A percentile compares a stretch with the other conserved stretches of the same genome.
These are phyloP conservation scores for Monosporozyma siamensis DNA, from an alignment of 805 yeast species.

Conservation along the genomic window DNA sequence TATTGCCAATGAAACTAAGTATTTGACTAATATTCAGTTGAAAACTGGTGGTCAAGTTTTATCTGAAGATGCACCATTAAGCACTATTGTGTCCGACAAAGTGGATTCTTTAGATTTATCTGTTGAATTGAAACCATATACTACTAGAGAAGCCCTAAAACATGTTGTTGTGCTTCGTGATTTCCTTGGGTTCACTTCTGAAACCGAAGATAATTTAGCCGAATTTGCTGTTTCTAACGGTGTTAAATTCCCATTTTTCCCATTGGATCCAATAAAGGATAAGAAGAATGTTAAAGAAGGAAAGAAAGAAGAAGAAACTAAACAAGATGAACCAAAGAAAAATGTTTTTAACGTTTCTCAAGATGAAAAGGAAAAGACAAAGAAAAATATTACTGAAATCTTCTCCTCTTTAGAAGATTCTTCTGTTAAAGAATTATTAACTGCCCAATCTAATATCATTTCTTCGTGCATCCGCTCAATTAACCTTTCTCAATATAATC, in stretches of 20 bases:
- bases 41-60: slow-evolving; percentile 12
- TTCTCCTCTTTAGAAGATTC: slow-evolving; percentile 15
- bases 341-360: slow-evolving; percentile 21
- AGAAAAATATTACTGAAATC: slow-evolving; percentile 17
- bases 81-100: slow-evolving; percentile 13
- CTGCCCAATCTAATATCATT: slow-evolving; percentile 17
- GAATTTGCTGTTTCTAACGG: slow-evolving; percentile 28
- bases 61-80: slow-evolving; percentile 10
- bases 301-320: slow-evolving; percentile 11
- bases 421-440: slow-evolving; percentile 12
- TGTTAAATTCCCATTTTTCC: slow-evolving; percentile 22
- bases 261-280: slow-evolving; percentile 17
- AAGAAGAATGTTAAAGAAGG: slow-evolving; percentile 5
- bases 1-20: slow-evolving; percentile 21
- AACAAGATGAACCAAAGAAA: slow-evolving; percentile 13
- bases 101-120: slow-evolving; percentile 11
- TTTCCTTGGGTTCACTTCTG: slow-evolving; percentile 27
- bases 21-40: slow-evolving; percentile 23
- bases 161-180: slow-evolving; percentile 28
- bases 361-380: slow-evolving; percentile 23
- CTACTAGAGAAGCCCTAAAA: slow-evolving; percentile 23
- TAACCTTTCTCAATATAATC: slow-evolving; percentile 74
- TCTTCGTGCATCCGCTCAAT: slow-evolving; percentile 46
- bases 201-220: slow-evolving; percentile 25
- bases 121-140: slow-evolving; percentile 22